A percentile compares a stretch with the other conserved stretches of the same genome.
Evolutionary conservation across 352 stramenopile genomes (phyloP).

Genomic region (Phytopythium sindhum): DNA sequence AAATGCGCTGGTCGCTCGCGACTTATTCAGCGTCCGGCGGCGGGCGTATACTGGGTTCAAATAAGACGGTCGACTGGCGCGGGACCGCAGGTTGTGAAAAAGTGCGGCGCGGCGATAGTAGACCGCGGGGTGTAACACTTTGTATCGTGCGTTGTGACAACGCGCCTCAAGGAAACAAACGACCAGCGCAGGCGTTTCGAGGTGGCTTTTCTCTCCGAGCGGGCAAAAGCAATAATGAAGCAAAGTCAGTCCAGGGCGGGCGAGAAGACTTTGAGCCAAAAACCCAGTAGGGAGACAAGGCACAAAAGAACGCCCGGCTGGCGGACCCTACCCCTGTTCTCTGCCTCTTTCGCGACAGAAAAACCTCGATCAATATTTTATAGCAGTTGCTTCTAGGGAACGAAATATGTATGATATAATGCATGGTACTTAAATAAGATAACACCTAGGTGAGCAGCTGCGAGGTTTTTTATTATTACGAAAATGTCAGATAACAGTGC

Average conservation of each 20-base stretch:
- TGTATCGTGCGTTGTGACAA: constrained; percentile 1
- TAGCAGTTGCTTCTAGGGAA: background rate
- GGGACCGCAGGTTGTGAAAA: background rate
- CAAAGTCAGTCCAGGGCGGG: constrained; percentile 2
- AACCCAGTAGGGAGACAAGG: background rate
- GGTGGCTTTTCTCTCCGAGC: constrained; percentile 1
- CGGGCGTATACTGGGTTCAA: background rate
- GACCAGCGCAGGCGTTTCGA: background rate
- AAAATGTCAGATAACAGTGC: background rate
- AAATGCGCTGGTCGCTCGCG: background rate
- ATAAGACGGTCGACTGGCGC: background rate
- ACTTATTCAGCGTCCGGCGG: too few relatives aligned
- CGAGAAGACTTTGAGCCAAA: too few relatives aligned
- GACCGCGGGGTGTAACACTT: background rate
- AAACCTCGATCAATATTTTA: background rate
- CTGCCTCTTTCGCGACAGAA: background rate
- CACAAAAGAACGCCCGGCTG: background rate
- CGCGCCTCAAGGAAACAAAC: background rate
- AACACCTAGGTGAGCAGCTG: background rate
- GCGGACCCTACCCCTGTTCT: background rate
- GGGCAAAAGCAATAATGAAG: constrained; percentile 8
- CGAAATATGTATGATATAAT: background rate
- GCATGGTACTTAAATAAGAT: background rate
- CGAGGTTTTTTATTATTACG: background rate
- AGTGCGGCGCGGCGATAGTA: background rate